Percentiles rank a stretch among this genome's conserved stretches.
These are phyloP conservation scores for Pestalotiopsis fici DNA, from an alignment of 2,329 filamentous ascomycete genomes.

Conservation along the genomic window DNA sequence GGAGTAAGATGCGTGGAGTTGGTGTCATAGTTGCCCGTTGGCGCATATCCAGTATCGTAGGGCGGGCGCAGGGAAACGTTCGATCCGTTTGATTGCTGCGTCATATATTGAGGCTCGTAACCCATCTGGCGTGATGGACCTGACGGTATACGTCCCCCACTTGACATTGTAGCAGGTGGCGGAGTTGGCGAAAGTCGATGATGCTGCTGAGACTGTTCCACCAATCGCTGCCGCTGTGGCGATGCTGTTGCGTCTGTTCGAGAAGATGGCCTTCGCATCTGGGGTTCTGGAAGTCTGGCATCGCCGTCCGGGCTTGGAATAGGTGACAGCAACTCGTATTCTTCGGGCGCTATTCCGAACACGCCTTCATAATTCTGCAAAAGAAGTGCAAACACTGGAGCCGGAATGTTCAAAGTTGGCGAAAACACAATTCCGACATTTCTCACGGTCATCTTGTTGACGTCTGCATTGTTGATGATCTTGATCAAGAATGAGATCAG, in stretches of 20 bases:
- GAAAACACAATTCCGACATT: constrained; percentile 99
- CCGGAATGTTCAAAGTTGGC: constrained; percentile 93
- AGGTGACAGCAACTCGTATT: constrained; percentile 58
- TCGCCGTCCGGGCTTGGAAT: constrained; percentile 36
- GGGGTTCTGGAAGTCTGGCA: constrained; percentile 26
- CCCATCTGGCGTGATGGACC: constrained; percentile 40
- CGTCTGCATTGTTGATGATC: constrained; percentile 85
- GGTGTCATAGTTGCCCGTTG: constrained; percentile 36
- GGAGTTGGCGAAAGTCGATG: constrained; percentile 51
- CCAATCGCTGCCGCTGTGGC: constrained; percentile 51
- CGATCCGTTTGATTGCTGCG: constrained; percentile 32
- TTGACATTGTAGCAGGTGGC: constrained; percentile 34
- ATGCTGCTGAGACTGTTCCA: constrained; percentile 38
- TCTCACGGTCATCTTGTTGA: constrained; percentile 97
- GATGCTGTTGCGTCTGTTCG: constrained; percentile 50
- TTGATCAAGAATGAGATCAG: constrained; percentile 86
- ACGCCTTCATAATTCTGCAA: constrained; percentile 87
- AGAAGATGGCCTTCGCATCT: constrained; percentile 50
- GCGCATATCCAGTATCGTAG: constrained; percentile 44
- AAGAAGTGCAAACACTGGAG: constrained; percentile 91
- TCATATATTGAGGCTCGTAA: constrained; percentile 46
- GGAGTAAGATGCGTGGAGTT: constrained; percentile 13
- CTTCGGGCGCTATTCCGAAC: constrained; percentile 72
- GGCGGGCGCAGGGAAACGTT: constrained; percentile 38
- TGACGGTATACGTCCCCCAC: constrained; percentile 39